Evolutionary conservation across 495 filamentous ascomycete species (phyloP), one percentile per base, ranked within the genome.

Genomic region (Cairneyella variabilis): DNA sequence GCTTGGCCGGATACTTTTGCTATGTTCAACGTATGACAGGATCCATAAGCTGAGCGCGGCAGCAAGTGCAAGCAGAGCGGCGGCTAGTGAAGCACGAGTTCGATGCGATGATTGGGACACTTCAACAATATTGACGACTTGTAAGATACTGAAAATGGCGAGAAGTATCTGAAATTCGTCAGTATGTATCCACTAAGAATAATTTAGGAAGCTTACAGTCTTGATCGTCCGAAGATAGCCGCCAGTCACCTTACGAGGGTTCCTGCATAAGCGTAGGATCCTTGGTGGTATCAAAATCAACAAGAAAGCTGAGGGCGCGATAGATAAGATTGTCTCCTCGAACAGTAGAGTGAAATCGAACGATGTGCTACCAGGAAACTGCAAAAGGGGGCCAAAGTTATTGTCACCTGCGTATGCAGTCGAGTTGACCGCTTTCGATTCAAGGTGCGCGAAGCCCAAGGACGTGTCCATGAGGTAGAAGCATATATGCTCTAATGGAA

Each of bases 31-130:
- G 47, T 68, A 70, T 3, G 72, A 75, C 9, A 73, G 58, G 3
- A 71, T 39, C 10, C 49, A 56, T 27, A 70, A 63, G 3, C 69
- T 58, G 14, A 70, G 50, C 0, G 61, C 60, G 16, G 58, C 61
- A 14, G 74, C 51, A 8, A 78, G 64, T 25, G 65, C 51, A 16
- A 84, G 36, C 0, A 66, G 66, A 48, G 73, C 71, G 2, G 76
- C 66, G 3, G 80, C 61, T 16, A 85, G 58, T 0, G 80, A 77
- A 3, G 74, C 67, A 11, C 60, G 64, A 1, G 77, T 83, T 51
- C 61, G 67, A 36, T 48, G 42, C 3, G 40, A 50, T 27, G 70
- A 57, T 9, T 18, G 22, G 14, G 43, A 48, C 1, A 48, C 21
- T 25, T 48, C 52, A 22, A 55, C 16, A 16, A 48, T 26, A 40